These are phyloP conservation scores for Russula sp. DNA, from an alignment of 768 basidiomycete species.

Conservation along the genomic window DNA sequence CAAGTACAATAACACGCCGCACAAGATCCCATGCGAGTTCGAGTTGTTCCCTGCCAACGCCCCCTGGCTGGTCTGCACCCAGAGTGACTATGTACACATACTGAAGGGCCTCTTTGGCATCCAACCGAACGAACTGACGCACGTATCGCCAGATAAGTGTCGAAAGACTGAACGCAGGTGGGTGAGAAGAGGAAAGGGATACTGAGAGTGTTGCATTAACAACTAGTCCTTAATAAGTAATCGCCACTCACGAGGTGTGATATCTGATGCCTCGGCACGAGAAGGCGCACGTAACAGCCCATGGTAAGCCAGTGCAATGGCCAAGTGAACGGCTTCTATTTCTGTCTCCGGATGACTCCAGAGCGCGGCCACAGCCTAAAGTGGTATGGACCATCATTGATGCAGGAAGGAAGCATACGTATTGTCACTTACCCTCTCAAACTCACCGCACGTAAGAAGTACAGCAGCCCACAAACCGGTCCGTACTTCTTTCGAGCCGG, in stretches of 20 bases:
- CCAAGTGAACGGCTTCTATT: constrained; percentile 91
- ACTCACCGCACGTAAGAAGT: constrained; percentile 87
- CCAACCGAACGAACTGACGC: constrained; percentile 86
- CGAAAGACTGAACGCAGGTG: constrained; percentile 72
- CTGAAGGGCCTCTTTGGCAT: constrained; percentile 89
- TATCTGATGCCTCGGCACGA: constrained; percentile 75
- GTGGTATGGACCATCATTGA: not conserved
- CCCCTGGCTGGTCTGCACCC: constrained; percentile 60
- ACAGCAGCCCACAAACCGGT: constrained; percentile 77
- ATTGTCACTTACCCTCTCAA: constrained; percentile 65
- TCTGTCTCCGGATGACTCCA: constrained; percentile 85
- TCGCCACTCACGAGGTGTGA: constrained; percentile 58
- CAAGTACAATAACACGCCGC: constrained; percentile 69
- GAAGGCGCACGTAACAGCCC: constrained; percentile 83
- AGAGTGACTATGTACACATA: constrained; percentile 88
- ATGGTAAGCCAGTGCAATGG: constrained; percentile 88
- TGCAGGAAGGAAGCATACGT: not conserved
- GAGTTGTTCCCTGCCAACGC: constrained; percentile 78
- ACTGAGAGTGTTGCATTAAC: constrained; percentile 38
- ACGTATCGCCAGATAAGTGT: constrained; percentile 91
- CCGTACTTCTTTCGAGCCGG: constrained; percentile 50
- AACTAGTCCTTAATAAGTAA: not conserved
- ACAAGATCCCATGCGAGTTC: constrained; percentile 77
- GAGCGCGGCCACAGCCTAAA: constrained; percentile 81
- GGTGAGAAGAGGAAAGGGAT: constrained; percentile 57